Percentiles rank a stretch among this genome's conserved stretches.
These are phyloP conservation scores for Colletotrichum trifolii DNA, from an alignment of 2,329 filamentous ascomycete species.

Conservation along the genomic window DNA sequence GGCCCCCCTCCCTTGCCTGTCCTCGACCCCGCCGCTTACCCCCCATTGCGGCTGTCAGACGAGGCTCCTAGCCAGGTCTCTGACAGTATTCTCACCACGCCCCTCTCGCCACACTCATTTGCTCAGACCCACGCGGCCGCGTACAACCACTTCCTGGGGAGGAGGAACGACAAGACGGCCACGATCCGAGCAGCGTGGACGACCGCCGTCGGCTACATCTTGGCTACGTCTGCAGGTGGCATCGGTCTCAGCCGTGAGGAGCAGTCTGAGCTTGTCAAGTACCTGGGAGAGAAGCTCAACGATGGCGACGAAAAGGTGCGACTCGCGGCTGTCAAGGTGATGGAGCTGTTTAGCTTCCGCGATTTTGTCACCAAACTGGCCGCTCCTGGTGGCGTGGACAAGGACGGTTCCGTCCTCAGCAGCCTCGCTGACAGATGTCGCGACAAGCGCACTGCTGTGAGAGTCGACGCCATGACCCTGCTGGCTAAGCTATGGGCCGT, in stretches of 20 bases:
- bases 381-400: slow-evolving; percentile 77
- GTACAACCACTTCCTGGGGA: slow-evolving; percentile 86
- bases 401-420: slow-evolving; percentile 80
- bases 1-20: slow-evolving; percentile 79
- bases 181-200: slow-evolving; percentile 89
- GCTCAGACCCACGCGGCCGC: slow-evolving; percentile 81
- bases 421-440: slow-evolving; percentile 89
- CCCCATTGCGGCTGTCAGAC: slow-evolving; percentile 75
- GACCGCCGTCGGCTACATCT: slow-evolving; percentile 83
- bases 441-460: slow-evolving; percentile 84
- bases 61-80: slow-evolving; percentile 62
- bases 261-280: slow-evolving; percentile 78
- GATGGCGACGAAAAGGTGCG: slow-evolving; percentile 94
- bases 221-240: slow-evolving; percentile 90
- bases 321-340: slow-evolving; percentile 85
- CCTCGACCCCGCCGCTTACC: slow-evolving; percentile 86
- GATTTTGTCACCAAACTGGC: slow-evolving; percentile 87
- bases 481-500: slow-evolving; percentile 94
- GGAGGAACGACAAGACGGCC: slow-evolving; percentile 87
- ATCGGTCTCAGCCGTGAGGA: slow-evolving; percentile 89
- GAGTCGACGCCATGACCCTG: slow-evolving; percentile 86
- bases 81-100: slow-evolving; percentile 78
- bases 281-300: slow-evolving; percentile 82
- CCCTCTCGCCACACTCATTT: slow-evolving; percentile 90
- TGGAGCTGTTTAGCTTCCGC: slow-evolving; percentile 83